Base-by-base conservation (phyloP, 345 rosid species). In the Melastoma malabathricum region DNA sequence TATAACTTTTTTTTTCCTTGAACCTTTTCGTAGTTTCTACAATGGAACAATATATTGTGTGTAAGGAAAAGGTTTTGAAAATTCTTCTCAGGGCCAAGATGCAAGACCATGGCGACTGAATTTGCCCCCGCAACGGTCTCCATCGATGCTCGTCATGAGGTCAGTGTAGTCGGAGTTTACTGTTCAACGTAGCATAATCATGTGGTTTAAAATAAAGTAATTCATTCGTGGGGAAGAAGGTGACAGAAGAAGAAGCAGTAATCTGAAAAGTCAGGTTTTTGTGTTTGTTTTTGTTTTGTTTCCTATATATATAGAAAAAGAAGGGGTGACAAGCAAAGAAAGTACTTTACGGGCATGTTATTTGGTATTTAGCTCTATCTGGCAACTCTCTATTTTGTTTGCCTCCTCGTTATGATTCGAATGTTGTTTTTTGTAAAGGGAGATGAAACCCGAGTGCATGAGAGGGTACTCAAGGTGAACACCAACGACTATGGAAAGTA, bases 401-500 rank as follows among this genome's bases (percentile, higher is more conserved):
- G 14, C 25, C 25, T 22, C 25, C 25, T 22, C 25, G 4, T 22
- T 22, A 22, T 22, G 25, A 22, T 22, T 22, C 25, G 25, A 22
- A 22, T 22, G 4, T 22, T 22, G 9, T 15, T 29, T 15, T 13
- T 34, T 52, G 64, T 59, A 13, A 46, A 67, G 29, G 65, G 59
- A 31, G 69, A 54, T 16, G 65, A n/a, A 13, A 43, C 54, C 16
- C 51, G 44, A 5, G 50, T 79, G 25, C 83, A 75, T 23, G 94
- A 80, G 63, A 80, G 95, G 75, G 31, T 87, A 13, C 65, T 82
- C 46, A 77, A 55, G 54, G 82, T 47, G 43, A 84, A 77, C 56
- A 61, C 76, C 59, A 67, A 63, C 59, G 98, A 92, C 70, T 84
- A 92, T 59, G 96, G 95, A n/a, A 67, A 59, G 50, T 82, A 59